These are phyloP conservation scores for Eucalyptus cloeziana DNA, from an alignment of 345 rosid genomes.

Conservation along the genomic window DNA sequence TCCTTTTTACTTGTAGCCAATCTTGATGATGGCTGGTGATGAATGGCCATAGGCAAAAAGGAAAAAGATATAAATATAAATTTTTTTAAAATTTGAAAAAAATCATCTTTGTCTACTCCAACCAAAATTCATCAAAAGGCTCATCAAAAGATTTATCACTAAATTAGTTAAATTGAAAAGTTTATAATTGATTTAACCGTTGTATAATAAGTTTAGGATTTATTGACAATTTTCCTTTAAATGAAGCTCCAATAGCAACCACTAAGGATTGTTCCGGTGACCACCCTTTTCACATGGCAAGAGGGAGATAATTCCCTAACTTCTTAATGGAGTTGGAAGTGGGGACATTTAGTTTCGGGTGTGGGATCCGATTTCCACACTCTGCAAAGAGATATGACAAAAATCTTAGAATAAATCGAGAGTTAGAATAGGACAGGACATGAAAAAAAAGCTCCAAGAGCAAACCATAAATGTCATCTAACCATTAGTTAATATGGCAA, in stretches of 20 bases:
- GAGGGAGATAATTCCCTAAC: too few species aligned
- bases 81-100: too few species aligned
- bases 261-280: accelerated
- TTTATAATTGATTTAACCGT: accelerated
- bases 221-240: not conserved
- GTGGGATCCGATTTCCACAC: accelerated
- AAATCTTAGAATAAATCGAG: accelerated
- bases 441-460: not conserved
- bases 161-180: not conserved
- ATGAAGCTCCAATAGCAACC: not conserved
- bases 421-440: too few species aligned
- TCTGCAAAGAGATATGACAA: too few species aligned
- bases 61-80: too few species aligned
- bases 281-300: accelerated
- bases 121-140: not conserved
- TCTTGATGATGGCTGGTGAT: not conserved
- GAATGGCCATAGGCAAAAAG: not conserved
- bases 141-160: not conserved
- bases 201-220: too few species aligned
- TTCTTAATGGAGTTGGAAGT: too few species aligned
- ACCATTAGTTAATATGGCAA: not conserved
- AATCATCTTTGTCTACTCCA: not conserved
- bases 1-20: not conserved
- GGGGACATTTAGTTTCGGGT: too few species aligned
- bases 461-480: not conserved